Base-by-base conservation (phyloP, 2,329 filamentous ascomycete genomes). In the Myriosclerotinia scirpicola region DNA sequence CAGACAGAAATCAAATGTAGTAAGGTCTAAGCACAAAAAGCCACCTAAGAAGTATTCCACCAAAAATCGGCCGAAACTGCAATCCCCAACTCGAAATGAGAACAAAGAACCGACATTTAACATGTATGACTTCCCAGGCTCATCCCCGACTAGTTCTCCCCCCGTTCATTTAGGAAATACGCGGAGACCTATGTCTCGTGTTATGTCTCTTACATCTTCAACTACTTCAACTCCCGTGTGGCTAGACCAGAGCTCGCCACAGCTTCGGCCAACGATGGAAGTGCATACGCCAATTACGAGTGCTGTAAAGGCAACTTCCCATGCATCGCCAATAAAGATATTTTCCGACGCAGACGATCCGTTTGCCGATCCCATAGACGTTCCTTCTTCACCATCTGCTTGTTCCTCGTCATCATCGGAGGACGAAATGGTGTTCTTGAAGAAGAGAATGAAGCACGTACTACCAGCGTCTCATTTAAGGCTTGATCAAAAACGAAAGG, bases 381-480 rank as follows among this genome's bases (percentile, higher is more conserved):
- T 50, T 20, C 34, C 17, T 8, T 63, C 63, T 54, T 69, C 71
- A 17, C 70, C 72, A 67, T 69, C 69, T 5, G 68, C 58, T 26
- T 65, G 61, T 15, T 55, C 60, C 3, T 61, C 69, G 15, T 22
- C 40, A 5, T 71, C 71, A 20, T 75, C 74, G 46, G 72, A 70
- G 7, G 52, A 75, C 26, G 65, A 71, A 52, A 69, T 76, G 44
- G 73, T 72, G 4, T 70, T 69, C 48, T 67, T 75, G 15, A 68
- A 71, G 15, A 76, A 71, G 66, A 76, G 69, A 60, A 85, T 89
- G 58, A 81, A 81, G 64, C 86, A 87, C 30, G 86, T 89, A 9
- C 80, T 89, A 54, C 87, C 87, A 50, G 87, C 87, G n/a, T 90
- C 87, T 7, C 89, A 87, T 84, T 80, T 89, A 65, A 82, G 87